A percentile compares a stretch with the other conserved stretches of the same genome.
phyloP scores from a whole-genome alignment of 2,329 filamentous ascomycete species.

The Xylariaceae sp. region DNA sequence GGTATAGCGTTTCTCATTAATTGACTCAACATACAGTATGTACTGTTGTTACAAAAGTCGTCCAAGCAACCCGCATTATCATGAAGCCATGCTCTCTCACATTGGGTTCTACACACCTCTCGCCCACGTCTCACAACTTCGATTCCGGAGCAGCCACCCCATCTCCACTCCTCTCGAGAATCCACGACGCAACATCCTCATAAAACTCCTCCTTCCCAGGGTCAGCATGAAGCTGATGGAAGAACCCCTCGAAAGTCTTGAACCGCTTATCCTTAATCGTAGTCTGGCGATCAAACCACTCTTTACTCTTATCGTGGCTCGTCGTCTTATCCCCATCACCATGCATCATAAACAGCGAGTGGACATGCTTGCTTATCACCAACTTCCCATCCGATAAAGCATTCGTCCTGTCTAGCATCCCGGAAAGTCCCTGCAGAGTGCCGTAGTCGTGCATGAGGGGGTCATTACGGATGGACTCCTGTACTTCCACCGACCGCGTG shows the following conservation, averaged over 20 bases:
- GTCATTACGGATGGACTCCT: constrained; percentile 62
- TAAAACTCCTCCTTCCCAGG: constrained; percentile 51
- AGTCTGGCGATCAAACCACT: constrained; percentile 57
- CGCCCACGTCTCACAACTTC: constrained; percentile 20
- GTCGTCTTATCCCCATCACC: constrained; percentile 73
- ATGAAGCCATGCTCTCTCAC: background rate
- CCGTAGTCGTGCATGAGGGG: constrained; percentile 76
- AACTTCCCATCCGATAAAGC: constrained; percentile 57
- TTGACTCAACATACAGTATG: background rate
- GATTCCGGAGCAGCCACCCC: constrained; percentile 11
- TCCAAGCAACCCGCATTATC: background rate
- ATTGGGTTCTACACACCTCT: background rate
- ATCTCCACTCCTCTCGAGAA: constrained; percentile 45
- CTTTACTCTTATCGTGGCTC: constrained; percentile 62
- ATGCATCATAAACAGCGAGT: constrained; percentile 69
- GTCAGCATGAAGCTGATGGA: constrained; percentile 71
- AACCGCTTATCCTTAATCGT: constrained; percentile 66
- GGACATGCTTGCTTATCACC: constrained; percentile 52
- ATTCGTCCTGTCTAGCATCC: constrained; percentile 71
- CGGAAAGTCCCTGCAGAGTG: constrained; percentile 76
- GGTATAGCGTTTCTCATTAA: background rate
- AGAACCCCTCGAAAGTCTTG: constrained; percentile 72
- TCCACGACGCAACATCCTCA: constrained; percentile 65
- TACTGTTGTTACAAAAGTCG: background rate
- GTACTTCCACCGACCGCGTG: constrained; percentile 64